Evolutionary conservation across 345 rosid genomes (phyloP).

Genomic region (Kandelia obovata): DNA sequence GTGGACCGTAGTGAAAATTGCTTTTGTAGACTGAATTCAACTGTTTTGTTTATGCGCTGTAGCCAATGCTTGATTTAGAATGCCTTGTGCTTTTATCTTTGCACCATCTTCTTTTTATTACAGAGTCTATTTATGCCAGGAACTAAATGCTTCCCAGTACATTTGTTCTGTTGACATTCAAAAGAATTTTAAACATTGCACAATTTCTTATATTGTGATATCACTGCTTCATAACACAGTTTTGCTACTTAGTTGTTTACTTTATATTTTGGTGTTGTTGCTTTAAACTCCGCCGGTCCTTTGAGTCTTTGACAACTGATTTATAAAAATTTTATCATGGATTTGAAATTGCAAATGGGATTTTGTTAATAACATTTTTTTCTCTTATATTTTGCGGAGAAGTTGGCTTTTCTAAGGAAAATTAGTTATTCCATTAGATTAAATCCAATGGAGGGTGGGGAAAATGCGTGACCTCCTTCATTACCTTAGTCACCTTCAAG

Average conservation of each 20-base stretch:
- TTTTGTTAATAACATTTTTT: slow-evolving; percentile 6
- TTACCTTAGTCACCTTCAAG: neutral
- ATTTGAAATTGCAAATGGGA: neutral
- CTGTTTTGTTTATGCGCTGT: neutral
- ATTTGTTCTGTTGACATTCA: no score
- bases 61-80: neutral
- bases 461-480: slow-evolving; percentile 43
- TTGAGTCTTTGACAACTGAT: neutral
- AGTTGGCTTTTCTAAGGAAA: slow-evolving; percentile 35
- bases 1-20: neutral
- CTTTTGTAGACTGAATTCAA: neutral
- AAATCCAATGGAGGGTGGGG: neutral
- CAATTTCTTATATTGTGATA: no score
- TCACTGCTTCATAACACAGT: neutral
- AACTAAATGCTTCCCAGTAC: no score
- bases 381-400: slow-evolving; percentile 29
- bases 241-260: neutral
- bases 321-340: neutral
- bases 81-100: neutral
- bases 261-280: neutral
- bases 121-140: no score
- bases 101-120: no score
- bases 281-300: neutral
- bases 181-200: no score
- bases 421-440: slow-evolving; percentile 23